Conservation (phyloP, 169 alveolate genomes). For the Hammondia hammondi region DNA sequence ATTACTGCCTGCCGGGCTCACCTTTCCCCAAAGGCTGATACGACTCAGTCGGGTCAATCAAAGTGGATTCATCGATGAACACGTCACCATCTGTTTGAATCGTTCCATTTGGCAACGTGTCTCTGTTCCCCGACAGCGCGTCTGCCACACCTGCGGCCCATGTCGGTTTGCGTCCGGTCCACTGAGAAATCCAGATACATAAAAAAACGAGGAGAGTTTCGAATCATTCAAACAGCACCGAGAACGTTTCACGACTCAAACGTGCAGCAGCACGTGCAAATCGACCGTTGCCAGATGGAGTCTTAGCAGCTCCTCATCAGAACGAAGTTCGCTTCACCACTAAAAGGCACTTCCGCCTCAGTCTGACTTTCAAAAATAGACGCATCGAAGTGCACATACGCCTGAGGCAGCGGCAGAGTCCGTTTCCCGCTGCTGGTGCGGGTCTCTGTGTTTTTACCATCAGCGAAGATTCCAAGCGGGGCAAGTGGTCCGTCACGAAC, state of each 20-base stretch:
- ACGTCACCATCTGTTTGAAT: not conserved
- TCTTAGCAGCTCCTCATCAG: too few relatives aligned
- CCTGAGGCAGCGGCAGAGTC: too few relatives aligned
- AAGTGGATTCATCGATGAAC: constrained; percentile 58
- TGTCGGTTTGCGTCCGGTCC: constrained; percentile 28
- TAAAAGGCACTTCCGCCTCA: too few relatives aligned
- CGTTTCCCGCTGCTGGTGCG: not conserved
- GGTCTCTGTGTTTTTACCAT: not conserved
- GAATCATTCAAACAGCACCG: too few relatives aligned
- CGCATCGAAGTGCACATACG: too few relatives aligned
- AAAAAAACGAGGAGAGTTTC: not conserved
- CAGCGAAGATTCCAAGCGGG: not conserved
- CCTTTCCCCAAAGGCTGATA: constrained; percentile 66
- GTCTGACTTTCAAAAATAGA: too few relatives aligned
- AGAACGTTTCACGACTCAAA: too few relatives aligned
- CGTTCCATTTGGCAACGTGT: not conserved
- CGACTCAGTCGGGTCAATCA: constrained; percentile 37
- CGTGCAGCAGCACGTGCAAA: too few relatives aligned
- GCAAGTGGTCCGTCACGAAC: not conserved
- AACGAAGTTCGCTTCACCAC: too few relatives aligned
- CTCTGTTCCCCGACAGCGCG: not conserved
- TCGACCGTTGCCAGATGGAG: too few relatives aligned
- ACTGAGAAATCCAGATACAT: not conserved
- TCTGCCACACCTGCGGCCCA: constrained; percentile 57
- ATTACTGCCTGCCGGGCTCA: not conserved